Evolutionary conservation across 306 rosid species (phyloP).

Genomic region (Dalbergia cultrata): DNA sequence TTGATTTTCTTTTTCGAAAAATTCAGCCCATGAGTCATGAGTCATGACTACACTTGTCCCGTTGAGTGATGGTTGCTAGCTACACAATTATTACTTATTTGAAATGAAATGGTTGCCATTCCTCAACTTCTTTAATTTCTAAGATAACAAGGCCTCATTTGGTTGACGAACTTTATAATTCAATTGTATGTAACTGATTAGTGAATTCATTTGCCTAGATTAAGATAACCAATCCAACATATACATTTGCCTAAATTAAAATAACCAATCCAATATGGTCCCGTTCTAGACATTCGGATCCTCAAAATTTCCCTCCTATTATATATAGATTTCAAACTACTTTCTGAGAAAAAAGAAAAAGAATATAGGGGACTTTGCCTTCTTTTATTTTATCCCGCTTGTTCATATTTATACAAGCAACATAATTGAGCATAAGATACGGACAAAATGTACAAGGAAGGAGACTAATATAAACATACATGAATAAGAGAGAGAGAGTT

Average conservation of each 20-base stretch:
- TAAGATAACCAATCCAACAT: not conserved
- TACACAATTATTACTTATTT: not conserved
- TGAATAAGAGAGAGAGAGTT: not conserved
- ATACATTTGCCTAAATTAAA: conserved; percentile 16
- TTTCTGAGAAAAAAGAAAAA: not conserved
- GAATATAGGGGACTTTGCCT: not conserved
- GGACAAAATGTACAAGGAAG: not conserved
- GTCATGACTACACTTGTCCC: too few relatives aligned
- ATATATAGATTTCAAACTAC: not conserved
- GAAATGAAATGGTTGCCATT: too few relatives aligned
- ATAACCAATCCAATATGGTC: not conserved
- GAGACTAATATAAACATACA: not conserved
- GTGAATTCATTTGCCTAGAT: not conserved
- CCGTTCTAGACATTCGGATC: not conserved
- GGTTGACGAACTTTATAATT: not conserved
- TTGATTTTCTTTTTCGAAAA: not conserved
- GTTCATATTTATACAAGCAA: not conserved
- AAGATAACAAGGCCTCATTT: conserved; percentile 1
- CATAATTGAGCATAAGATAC: not conserved
- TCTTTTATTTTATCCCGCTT: not conserved
- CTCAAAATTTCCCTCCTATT: not conserved
- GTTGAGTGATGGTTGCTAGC: not conserved
- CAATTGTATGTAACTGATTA: not conserved
- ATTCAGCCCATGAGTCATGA: too few relatives aligned
- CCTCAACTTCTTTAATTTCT: not conserved